These are phyloP conservation scores for Gossypium anomalum DNA, from an alignment of 345 rosid species.

Conservation along the genomic window DNA sequence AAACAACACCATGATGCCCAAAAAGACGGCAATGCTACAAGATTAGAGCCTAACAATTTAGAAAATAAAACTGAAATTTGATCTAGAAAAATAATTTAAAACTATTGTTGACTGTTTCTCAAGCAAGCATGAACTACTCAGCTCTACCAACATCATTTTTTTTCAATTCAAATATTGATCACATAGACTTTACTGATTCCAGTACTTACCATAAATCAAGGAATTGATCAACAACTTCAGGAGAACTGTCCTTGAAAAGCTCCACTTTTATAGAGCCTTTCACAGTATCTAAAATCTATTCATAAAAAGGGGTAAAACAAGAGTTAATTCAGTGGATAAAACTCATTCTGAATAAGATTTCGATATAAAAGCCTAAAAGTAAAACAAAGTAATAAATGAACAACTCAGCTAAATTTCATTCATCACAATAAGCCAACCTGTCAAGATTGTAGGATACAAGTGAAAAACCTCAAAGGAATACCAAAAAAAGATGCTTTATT, in stretches of 20 bases:
- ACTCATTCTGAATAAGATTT: neutral
- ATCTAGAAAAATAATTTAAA: constrained; percentile 3
- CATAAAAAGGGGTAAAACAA: constrained; percentile 12
- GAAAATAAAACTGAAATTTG: neutral
- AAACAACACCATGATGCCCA: neutral
- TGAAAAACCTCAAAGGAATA: neutral
- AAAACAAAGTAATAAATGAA: neutral
- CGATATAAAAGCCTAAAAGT: constrained; percentile 1
- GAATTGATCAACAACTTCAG: constrained; percentile 62
- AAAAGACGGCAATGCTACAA: neutral
- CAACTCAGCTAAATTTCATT: neutral
- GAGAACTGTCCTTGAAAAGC: constrained; percentile 60
- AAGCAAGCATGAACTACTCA: neutral
- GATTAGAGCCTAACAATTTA: neutral
- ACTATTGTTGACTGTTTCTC: neutral
- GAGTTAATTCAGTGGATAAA: neutral
- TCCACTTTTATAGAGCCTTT: constrained; percentile 66
- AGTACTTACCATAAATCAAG: constrained; percentile 46
- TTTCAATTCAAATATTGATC: neutral
- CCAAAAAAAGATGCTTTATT: neutral
- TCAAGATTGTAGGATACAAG: neutral
- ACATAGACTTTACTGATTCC: neutral
- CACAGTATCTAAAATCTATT: constrained; percentile 53
- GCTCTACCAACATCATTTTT: neutral
- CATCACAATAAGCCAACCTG: neutral